Evolutionary conservation across 345 rosid genomes (phyloP), one percentile per base, ranked within the genome.

Genomic region (Lagerstroemia speciosa): DNA sequence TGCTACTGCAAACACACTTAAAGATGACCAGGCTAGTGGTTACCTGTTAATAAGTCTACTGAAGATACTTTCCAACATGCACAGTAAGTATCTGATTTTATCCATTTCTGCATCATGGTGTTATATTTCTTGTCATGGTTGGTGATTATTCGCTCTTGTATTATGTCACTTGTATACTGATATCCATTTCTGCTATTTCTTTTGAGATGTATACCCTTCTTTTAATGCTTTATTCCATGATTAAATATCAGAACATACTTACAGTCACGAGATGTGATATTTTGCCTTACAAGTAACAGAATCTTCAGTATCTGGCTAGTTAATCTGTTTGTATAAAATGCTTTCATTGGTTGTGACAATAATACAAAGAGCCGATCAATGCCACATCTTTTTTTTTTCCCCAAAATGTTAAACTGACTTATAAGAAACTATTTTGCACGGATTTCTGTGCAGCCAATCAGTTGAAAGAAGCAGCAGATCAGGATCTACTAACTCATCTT

Each of bases 1-100:
- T 45, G 65, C 76, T 46, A 86, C 73, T 38, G 84, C 84, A 78
- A 90, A 71, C 75, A 73, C 96, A 62, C 75, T 70, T 41, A 83
- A 81, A 53, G 89, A 87, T 75, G 96, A 90, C 67, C 98, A 87
- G 82, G 82, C 93, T 30, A 90, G 92, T 78, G 78, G 88, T 73
- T 87, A 85, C 80, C 82, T 92, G 55, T 67, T 95, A 81, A 82
- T 95, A 69, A 86, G 84, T 82, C 91, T 95, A 63, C 79, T 92
- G 77, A 92, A 78, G 86, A 88, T 88, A 83, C 94, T 95, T 48
- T 88, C 99, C 61, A 87, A 83, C 81, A 85, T 90, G 90, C 92
- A 92, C 55, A 82, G 99, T 95, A 82, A 82, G 98, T 72, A 69
- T 36, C 26, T 10, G 27, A 8, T 34, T 58, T 58, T 48, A 3